Evolutionary conservation across 2,329 filamentous ascomycete species (phyloP).

Genomic region (Iodosphaeria phyllophila): DNA sequence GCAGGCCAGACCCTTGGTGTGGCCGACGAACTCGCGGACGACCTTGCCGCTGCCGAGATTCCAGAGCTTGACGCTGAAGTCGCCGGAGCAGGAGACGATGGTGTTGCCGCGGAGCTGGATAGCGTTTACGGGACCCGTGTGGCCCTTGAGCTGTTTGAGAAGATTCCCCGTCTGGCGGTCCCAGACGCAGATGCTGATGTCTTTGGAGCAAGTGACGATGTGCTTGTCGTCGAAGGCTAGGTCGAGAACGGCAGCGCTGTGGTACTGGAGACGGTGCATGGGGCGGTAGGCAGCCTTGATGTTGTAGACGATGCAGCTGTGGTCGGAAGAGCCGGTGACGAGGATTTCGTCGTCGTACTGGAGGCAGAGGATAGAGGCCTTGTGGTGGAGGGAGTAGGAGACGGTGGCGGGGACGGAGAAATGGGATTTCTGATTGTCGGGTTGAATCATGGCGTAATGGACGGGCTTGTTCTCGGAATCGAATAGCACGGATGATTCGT

Average conservation of each 20-base stretch:
- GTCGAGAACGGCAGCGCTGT: slow-evolving; percentile 80
- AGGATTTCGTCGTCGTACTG: slow-evolving; percentile 89
- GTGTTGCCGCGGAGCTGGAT: slow-evolving; percentile 88
- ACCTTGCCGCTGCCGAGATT: slow-evolving; percentile 77
- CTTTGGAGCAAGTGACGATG: slow-evolving; percentile 95
- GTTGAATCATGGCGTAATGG: slow-evolving; percentile 36
- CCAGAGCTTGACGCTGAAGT: slow-evolving; percentile 89
- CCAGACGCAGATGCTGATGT: slow-evolving; percentile 87
- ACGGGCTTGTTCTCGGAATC: slow-evolving; percentile 29
- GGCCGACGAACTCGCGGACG: slow-evolving; percentile 76
- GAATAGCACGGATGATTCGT: slow-evolving; percentile 28
- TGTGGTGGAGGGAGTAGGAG: slow-evolving; percentile 53
- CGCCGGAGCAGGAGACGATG: slow-evolving; percentile 83
- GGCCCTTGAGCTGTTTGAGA: slow-evolving; percentile 64
- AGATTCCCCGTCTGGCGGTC: slow-evolving; percentile 62
- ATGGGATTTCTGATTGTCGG: slow-evolving; percentile 25
- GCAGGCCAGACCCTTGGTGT: slow-evolving; percentile 86
- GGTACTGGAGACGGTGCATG: slow-evolving; percentile 56
- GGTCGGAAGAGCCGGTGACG: slow-evolving; percentile 87
- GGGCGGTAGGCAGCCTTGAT: slow-evolving; percentile 63
- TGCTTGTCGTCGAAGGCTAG: slow-evolving; percentile 82
- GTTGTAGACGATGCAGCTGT: slow-evolving; percentile 80
- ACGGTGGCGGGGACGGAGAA: slow-evolving; percentile 33
- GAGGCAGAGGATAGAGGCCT: slow-evolving; percentile 82
- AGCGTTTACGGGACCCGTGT: slow-evolving; percentile 85